Evolutionary conservation across 2,329 filamentous ascomycete genomes (phyloP).

Genomic region (Pseudogymnoascus sp.): DNA sequence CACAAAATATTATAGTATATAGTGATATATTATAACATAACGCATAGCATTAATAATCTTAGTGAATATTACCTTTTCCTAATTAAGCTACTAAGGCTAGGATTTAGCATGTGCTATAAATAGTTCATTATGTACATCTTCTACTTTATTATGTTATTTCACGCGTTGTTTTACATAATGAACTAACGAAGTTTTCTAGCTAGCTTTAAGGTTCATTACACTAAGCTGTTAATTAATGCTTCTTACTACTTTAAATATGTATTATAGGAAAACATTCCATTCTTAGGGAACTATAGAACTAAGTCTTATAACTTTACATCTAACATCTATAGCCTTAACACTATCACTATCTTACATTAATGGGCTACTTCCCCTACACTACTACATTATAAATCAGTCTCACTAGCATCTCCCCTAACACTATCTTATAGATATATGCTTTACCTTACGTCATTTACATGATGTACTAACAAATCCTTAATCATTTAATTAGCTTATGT

Average conservation of each 20-base stretch:
- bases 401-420: not conserved
- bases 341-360: too few relatives aligned
- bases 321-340: too few relatives aligned
- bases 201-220: not conserved
- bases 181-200: not conserved
- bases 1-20: too few relatives aligned
- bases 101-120: not conserved
- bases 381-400: too few relatives aligned
- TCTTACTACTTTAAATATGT: too few relatives aligned
- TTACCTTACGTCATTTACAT: constrained; percentile 9
- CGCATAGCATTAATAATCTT: too few relatives aligned
- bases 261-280: too few relatives aligned
- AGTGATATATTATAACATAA: too few relatives aligned
- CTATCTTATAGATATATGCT: constrained; percentile 6
- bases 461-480: not conserved
- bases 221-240: too few relatives aligned
- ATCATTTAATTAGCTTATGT: not conserved
- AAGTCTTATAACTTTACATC: too few relatives aligned
- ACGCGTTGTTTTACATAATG: not conserved
- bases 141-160: not conserved
- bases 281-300: too few relatives aligned
- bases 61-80: not conserved
- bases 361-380: too few relatives aligned
- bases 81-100: not conserved
- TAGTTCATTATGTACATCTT: not conserved